Evolutionary conservation across 169 alveolate genomes (phyloP), one percentile per base, ranked within the genome.

Genomic region (Perkinsus olseni): DNA sequence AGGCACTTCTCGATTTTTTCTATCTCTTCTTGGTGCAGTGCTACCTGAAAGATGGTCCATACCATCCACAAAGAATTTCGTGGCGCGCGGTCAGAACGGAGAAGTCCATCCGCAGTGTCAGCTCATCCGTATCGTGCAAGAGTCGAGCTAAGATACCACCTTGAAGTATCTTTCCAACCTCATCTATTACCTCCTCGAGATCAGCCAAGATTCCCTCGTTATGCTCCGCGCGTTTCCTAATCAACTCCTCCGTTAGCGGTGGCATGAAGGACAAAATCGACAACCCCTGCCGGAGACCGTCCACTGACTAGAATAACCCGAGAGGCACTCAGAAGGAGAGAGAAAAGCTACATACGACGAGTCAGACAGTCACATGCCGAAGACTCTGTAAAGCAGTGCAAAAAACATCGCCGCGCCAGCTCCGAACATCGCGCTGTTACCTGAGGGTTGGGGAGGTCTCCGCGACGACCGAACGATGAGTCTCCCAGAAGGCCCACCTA

Each of bases 161-260:
- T 10, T 17, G 6, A 45, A 17, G 62, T 45, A 10, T 10, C 62
- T 45, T 17, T 6, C 24, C 17, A 10, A 45, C 6, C 62, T 17
- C 24, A 62, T 62, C 28, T 13, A 13, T 3, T 62, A 62, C 96
- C 95, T 98, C 99, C 95, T 98, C 99, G 74, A 98, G 95, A 34
- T 97, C 98, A 17, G 98, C 93, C 51, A 98, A 94, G 91, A 97
- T 93, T 50, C 98, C 98, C 82, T 98, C 99, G 96, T 98, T 97
- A 95, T 98, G 99, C 94, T 98, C 99, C 39, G 99, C 97, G 82
- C 98, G 95, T 93, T 96, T 97, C 62, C 99, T 97, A 38, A 98
- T 94, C 91, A 98, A 94, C 95, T 97, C 98, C 91, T 95, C 96
- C 8, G 96, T 94, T 28, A 94, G 93, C 8, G 94, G 91, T 39